A percentile compares a stretch with the other conserved stretches of the same genome.
Evolutionary conservation across 495 filamentous ascomycete genomes (phyloP).

Genomic region (Aspergillus biplanus): DNA sequence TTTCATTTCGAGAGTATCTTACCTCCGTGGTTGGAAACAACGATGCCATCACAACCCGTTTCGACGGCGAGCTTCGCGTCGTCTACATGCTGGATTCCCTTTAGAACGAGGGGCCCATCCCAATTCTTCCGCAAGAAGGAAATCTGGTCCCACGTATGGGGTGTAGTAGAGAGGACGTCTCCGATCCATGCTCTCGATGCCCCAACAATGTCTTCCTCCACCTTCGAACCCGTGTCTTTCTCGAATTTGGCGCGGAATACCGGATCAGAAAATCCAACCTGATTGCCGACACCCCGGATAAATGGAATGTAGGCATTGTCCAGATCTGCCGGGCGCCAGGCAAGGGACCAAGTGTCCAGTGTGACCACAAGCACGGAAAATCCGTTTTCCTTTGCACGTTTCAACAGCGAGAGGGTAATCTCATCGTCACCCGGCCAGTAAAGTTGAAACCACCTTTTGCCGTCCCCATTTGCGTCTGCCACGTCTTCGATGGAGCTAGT

Average conservation of each 20-base stretch:
- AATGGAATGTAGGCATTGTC: constrained; percentile 63
- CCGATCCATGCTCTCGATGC: constrained; percentile 54
- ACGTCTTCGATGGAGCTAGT: constrained; percentile 61
- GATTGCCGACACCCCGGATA: constrained; percentile 46
- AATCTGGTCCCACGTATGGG: constrained; percentile 64
- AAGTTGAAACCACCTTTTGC: constrained; percentile 65
- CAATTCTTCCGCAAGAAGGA: constrained; percentile 57
- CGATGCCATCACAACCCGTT: constrained; percentile 54
- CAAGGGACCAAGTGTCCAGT: constrained; percentile 47
- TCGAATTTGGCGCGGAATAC: constrained; percentile 62
- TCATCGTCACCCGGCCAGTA: constrained; percentile 68
- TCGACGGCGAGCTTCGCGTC: constrained; percentile 53
- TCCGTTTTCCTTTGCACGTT: constrained; percentile 59
- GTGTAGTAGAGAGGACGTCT: constrained; percentile 51
- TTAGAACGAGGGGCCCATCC: constrained; percentile 61
- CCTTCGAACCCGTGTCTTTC: constrained; percentile 45
- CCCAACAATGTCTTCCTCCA: constrained; percentile 53
- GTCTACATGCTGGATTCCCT: constrained; percentile 54
- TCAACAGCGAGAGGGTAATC: constrained; percentile 61
- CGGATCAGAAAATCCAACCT: constrained; percentile 58
- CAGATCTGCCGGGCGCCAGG: constrained; percentile 64
- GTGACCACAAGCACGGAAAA: constrained; percentile 52
- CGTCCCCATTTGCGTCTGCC: constrained; percentile 42
- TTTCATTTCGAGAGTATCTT: constrained; percentile 19
- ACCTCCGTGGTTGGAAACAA: constrained; percentile 60